phyloP scores from a whole-genome alignment of 345 rosid species.

The Adansonia digitata region DNA sequence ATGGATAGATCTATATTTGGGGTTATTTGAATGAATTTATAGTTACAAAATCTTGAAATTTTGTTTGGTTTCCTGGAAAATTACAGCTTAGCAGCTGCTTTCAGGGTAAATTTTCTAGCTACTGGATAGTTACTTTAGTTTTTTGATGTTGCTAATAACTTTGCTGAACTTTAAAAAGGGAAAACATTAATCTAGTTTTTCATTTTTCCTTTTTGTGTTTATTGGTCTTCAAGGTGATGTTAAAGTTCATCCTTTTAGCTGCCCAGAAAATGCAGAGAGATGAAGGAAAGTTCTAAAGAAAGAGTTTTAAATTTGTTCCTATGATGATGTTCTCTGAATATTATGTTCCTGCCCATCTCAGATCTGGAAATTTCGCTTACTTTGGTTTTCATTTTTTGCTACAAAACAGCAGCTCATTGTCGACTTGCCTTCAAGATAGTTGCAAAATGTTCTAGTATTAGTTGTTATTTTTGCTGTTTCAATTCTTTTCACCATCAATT shows the following conservation, averaged over 20 bases:
- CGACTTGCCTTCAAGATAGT: background rate
- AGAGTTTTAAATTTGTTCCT: background rate
- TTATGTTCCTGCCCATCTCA: background rate
- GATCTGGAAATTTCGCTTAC: background rate
- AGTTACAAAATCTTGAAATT: slow-evolving; percentile 5
- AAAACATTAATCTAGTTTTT: background rate
- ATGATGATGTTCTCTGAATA: background rate
- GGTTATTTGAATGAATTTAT: slow-evolving; percentile 4
- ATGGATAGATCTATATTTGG: slow-evolving; percentile 27
- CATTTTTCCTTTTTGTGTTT: too few species aligned
- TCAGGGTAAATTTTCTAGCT: background rate
- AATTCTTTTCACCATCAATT: too few species aligned
- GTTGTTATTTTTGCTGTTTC: background rate
- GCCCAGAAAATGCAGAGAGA: background rate
- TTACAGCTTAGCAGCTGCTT: background rate
- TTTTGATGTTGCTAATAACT: background rate
- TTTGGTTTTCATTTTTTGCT: background rate
- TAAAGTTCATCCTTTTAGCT: background rate
- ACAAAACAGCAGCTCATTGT: background rate
- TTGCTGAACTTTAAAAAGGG: background rate
- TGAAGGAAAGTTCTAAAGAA: background rate
- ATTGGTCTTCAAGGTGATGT: background rate
- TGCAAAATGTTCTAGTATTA: background rate
- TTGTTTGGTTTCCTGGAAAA: slow-evolving; percentile 6
- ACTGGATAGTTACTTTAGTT: background rate